A percentile compares a stretch with the other conserved stretches of the same genome.
These are phyloP conservation scores for Globisporangium nunn DNA, from an alignment of 352 stramenopile genomes.

Conservation along the genomic window DNA sequence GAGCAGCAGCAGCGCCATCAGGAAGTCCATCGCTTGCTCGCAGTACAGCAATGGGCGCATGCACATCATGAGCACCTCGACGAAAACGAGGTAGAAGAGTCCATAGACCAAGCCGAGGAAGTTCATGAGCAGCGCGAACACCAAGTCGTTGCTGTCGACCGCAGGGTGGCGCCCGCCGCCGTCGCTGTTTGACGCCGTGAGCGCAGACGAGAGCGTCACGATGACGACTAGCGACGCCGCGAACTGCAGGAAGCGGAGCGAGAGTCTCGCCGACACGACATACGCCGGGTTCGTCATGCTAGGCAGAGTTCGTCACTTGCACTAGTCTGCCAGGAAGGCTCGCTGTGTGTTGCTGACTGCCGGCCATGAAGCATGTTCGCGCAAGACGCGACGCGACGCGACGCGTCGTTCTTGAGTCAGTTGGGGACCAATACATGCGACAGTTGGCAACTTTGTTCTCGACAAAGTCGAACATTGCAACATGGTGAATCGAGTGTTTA, in stretches of 20 bases:
- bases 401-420: background rate
- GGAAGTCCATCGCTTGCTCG: conserved; percentile 12
- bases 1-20: conserved; percentile 11
- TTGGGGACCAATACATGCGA: background rate
- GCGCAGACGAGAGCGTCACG: conserved; percentile 7
- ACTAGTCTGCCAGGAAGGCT: background rate
- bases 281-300: conserved; percentile 7
- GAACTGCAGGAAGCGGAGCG: conserved; percentile 15
- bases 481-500: too few relatives aligned
- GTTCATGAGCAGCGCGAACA: conserved; percentile 11
- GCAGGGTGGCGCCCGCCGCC: background rate
- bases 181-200: background rate
- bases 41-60: conserved; percentile 14
- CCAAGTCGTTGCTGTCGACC: conserved; percentile 7
- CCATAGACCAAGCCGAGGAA: conserved; percentile 14
- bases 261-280: conserved; percentile 15
- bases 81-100: conserved; percentile 13
- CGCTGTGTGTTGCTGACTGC: background rate
- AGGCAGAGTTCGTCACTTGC: too few relatives aligned
- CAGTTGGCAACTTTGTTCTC: background rate
- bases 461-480: background rate
- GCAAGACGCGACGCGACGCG: background rate
- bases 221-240: conserved; percentile 6
- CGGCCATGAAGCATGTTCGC: too few relatives aligned
- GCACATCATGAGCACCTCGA: conserved; percentile 11